Base-by-base conservation (phyloP, 345 rosid genomes). In the Gossypium mustelinum region DNA sequence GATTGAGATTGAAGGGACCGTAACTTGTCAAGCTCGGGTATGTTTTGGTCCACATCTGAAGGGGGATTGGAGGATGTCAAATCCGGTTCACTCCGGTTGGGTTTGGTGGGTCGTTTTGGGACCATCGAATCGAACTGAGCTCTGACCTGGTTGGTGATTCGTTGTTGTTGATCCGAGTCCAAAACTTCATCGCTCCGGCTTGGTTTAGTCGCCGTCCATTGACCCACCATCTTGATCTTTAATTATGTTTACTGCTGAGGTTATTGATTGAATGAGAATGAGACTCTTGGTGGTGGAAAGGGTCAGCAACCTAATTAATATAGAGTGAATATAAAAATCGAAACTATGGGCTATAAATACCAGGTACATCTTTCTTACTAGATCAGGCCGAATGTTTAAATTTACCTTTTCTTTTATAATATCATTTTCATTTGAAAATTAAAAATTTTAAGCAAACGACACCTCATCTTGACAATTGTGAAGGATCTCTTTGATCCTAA, bases 171-270 rank as follows among this genome's bases (percentile, higher is more conserved):
- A 73, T 81, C 84, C 5, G 79, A 84, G 34, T 86, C 91, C 79
- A 82, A 9, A 54, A 87, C 81, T 74, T 92, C 91, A 77, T 92
- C 97, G 85, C 96, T 92, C 79, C 96, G 81, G 86, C 95, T 84
- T 67, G 97, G 97, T 78, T 92, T 90, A 22, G 81, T 69, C 80
- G 66, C 79, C 76, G 68, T 81, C 87, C 22, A 43, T 27, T 45
- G 75, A 20, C 55, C 76, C 67, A 73, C 76, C 76, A 73, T 73
- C 76, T 59, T 60, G 55, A 57, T 58, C 67, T 72, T 16, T 18
- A 17, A n/a, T 72, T 20, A 39, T 22, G 3, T 20, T 20, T 55
- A 24, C 59, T 10, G 4, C 16, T 51, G 59, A 16, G 3, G 72
- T n/a, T 12, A 10, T 25, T 27, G 44, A 48, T 22, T 9, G 72